Evolutionary conservation across 257 asterid genomes (phyloP), one percentile per base, ranked within the genome.

Genomic region (Lycium ferocissimum): DNA sequence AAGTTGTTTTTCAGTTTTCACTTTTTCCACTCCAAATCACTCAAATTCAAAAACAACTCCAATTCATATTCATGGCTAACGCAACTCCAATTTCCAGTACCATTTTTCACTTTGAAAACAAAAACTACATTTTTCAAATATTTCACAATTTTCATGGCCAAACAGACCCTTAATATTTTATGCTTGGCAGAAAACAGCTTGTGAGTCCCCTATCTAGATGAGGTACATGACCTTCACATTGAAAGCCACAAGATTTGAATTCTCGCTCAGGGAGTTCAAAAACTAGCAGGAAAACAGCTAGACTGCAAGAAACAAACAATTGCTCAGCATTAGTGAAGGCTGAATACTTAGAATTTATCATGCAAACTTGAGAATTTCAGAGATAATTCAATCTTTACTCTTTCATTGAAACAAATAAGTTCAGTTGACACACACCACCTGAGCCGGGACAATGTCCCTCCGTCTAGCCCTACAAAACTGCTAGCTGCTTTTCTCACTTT

Each of bases 401-500:
- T 40, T 6, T 54, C 59, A 54, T 54, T 13, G 3, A 54, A 13
- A 12, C 56, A 22, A 62, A 62, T 2, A 37, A 72, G 12, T 40
- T 81, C 59, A 12, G 59, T 54, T 54, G 59, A 54, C 17, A 49
- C 56, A 49, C 56, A 49, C 56, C 17, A 53, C 57, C 57, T 53
- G 15, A 53, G 14, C 57, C 15, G 11, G 57, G 57, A 11, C 14
- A 53, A 53, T 53, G 14, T 53, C 57, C 14, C 18, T 54, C 59
- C 59, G 33, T 13, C 18, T 72, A 49, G 14, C 70, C 45, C 43
- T 78, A 85, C 90, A 87, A 89, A 87, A 89, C 83, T 87, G 71
- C 80, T 37, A 73, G 88, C 83, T 80, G 91, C 91, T 89, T 75
- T 85, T 75, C 87, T 85, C 84, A 33, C 13, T 79, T 9, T 66